Evolutionary conservation across 805 yeast genomes (phyloP), one percentile per base, ranked within the genome.

Genomic region (Kazachstania martiniae): DNA sequence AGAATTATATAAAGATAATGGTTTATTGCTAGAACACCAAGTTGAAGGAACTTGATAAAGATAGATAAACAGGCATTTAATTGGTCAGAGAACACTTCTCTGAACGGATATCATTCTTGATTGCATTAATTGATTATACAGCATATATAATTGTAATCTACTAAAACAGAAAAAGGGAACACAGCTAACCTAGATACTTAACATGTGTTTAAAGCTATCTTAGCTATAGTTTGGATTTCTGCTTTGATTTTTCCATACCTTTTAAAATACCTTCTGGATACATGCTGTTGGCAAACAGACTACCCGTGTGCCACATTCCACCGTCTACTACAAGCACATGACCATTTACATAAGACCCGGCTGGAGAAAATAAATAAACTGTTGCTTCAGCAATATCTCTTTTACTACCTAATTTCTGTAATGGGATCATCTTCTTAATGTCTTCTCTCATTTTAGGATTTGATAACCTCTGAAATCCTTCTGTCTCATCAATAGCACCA

Each of bases 381-480:
- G 96, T 86, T 2, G 89, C 75, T 42, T 86, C 77, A 12, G 96
- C 95, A 48, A 87, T 82, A 52, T 89, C 96, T 34, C 56, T 60
- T 8, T 83, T 72, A 5, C 69, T 53, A 2, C 95, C 95, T 18
- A 72, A 54, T 52, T 82, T 66, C 49, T 72, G 82, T 40, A 77
- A 51, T 13, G 68, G 68, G 21, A 83, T 68, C 39, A 61, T 66
- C 33, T 61, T 51, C 2, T 56, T 50, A 21, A 74, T 49, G 4
- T 64, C 57, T 2, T 50, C 54, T 14, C 63, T 59, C 15, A 65
- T 57, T 14, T 69, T 49, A 5, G 48, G 66, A 4, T 47, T 51
- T 38, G 62, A 69, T 38, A 89, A 66, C 40, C 93, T 67, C 26
- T 72, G 66, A 58, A 77, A 65, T 5, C 96, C 96, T 58, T 87